Percentiles rank a stretch among this genome's conserved stretches.
Evolutionary conservation across 176 grass and related monocot genomes (phyloP).

Genomic region (Oropetium thomaeum): DNA sequence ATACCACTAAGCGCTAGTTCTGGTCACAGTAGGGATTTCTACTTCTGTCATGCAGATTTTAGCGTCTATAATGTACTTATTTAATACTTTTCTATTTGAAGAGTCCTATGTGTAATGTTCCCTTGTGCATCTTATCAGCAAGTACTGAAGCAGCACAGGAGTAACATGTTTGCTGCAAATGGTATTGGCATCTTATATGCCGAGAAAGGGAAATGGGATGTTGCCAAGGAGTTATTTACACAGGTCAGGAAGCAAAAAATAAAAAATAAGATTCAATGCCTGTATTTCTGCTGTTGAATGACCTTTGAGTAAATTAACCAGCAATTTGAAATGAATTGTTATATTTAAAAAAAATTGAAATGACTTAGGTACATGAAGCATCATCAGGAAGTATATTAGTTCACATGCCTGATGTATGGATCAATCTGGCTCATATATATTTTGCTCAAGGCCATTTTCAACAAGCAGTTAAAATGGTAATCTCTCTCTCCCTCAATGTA

Average conservation of each 20-base stretch:
- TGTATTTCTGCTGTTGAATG: conserved; percentile 16
- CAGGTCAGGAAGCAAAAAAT: conserved; percentile 47
- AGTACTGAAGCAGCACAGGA: conserved; percentile 70
- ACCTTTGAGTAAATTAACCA: conserved; percentile 3
- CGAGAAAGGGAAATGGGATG: conserved; percentile 91
- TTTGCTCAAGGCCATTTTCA: conserved; percentile 96
- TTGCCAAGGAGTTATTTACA: conserved; percentile 94
- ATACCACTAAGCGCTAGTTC: neutral
- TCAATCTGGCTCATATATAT: conserved; percentile 93
- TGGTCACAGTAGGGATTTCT: conserved; percentile 6
- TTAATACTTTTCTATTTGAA: neutral
- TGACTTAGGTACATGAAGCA: conserved; percentile 89
- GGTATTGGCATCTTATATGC: conserved; percentile 85
- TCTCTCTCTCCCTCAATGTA: neutral
- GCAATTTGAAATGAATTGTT: conserved; percentile 40
- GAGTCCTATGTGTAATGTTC: neutral
- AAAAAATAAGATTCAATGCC: neutral
- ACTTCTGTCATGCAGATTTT: neutral
- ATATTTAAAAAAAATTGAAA: no score
- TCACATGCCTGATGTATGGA: conserved; percentile 97
- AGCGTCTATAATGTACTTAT: neutral
- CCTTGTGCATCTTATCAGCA: conserved; percentile 17
- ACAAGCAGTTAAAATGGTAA: conserved; percentile 89
- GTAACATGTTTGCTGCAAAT: conserved; percentile 97
- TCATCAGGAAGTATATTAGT: conserved; percentile 84